Evolutionary conservation across 163 green algal species (phyloP).

Genomic region (Prototheca wickerhamii): DNA sequence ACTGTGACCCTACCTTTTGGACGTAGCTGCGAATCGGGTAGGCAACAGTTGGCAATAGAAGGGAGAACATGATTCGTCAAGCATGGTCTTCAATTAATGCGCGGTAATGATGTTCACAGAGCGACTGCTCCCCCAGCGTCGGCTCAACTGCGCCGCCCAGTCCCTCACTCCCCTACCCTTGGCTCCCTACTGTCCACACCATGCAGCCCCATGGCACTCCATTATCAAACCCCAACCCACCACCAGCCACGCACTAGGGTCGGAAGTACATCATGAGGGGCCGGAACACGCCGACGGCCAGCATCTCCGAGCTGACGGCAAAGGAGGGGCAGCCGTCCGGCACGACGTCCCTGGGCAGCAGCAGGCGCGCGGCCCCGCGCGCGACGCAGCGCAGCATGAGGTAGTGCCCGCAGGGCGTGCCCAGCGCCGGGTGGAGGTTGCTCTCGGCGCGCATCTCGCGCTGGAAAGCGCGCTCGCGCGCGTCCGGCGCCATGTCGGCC

Average conservation of each 20-base stretch:
- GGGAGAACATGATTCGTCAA: too few relatives aligned
- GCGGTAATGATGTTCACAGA: too few relatives aligned
- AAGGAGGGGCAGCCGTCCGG: slow-evolving; percentile 16
- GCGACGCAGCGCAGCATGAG: slow-evolving; percentile 38
- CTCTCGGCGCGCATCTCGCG: slow-evolving; percentile 40
- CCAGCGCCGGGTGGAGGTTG: slow-evolving; percentile 55
- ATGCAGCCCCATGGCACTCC: too few relatives aligned
- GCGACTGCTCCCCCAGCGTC: too few relatives aligned
- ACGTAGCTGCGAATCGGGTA: too few relatives aligned
- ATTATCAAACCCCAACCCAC: too few relatives aligned
- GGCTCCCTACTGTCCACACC: too few relatives aligned
- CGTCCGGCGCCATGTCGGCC: slow-evolving; percentile 19
- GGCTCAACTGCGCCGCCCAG: too few relatives aligned
- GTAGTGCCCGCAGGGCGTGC: slow-evolving; percentile 48
- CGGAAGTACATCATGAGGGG: slow-evolving; percentile 41
- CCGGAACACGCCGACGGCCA: slow-evolving; percentile 53
- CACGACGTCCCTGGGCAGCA: slow-evolving; percentile 36
- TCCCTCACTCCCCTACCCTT: too few relatives aligned
- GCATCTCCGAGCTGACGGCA: slow-evolving; percentile 53
- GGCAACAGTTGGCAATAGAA: too few relatives aligned
- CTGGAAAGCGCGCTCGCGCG: slow-evolving; percentile 36
- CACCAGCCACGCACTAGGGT: slow-evolving; percentile 38
- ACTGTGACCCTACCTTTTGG: too few relatives aligned
- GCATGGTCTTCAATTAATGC: too few relatives aligned
- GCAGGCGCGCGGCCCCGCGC: slow-evolving; percentile 35